Base-by-base conservation (phyloP, 176 grass and related monocot genomes). In the Aegilops bicornis region DNA sequence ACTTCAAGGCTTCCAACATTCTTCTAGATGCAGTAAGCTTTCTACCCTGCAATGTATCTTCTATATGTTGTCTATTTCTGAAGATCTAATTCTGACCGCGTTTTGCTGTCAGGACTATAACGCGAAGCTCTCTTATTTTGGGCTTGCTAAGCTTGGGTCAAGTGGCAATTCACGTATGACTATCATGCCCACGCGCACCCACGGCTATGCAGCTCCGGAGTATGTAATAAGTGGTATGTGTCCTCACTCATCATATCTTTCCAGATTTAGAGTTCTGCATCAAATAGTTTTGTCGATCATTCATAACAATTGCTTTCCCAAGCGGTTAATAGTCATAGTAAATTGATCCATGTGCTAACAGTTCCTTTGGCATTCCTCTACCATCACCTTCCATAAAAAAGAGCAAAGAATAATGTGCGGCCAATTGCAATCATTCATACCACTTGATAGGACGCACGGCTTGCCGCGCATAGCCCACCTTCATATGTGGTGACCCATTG, bases 171-270 rank as follows among this genome's bases (percentile, higher is more conserved):
- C 92, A 5, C 95, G 92, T 47, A 89, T 97, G 77, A 94, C 95
- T 3, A 91, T 92, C 4, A 89, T 92, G 76, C 80, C 94, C 45
- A 94, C 94, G 88, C 92, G 95, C 23, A 97, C 92, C 52, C 83
- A 90, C 33, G 95, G 95, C 4, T 97, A 97, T 78, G 95, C 92
- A 45, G 92, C 95, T 77, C 95, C 95, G 0, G 95, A 97, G 63
- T 97, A 97, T 87, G 88, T 97, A 25, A 86, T 90, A 14, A 94
- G 86, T 35, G 95, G 95, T 97, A 92, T 50, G 31, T 23, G 16
- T 7, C 50, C n/a, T 77, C 11, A 8, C 40, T n/a, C 29, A 73
- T 36, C 43, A 39, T 0, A 80, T 22, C 1, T 73, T 80, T 45
- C 3, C 10, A 47, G 16, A 84, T 69, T 69, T 59, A 42, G 33